phyloP scores from a whole-genome alignment of 805 yeast genomes.

The Starmerella tilneyi region DNA sequence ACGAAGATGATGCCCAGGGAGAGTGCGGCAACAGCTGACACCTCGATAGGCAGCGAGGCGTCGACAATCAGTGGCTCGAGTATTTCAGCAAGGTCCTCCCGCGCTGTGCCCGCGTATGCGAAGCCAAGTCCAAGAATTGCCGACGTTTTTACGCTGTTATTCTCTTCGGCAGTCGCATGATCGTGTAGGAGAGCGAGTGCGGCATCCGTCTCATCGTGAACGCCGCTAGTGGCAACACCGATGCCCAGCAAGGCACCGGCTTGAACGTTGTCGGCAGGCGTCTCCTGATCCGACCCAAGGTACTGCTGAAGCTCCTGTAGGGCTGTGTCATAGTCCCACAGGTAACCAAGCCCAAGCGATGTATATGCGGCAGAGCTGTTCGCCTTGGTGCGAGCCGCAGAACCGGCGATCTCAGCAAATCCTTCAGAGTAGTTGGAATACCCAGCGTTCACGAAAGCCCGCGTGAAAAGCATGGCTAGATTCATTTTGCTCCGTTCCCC shows the following conservation, averaged over 20 bases:
- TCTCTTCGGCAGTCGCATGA: slow-evolving; percentile 48
- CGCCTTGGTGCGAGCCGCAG: slow-evolving; percentile 13
- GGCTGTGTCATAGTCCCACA: slow-evolving; percentile 87
- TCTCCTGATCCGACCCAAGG: slow-evolving; percentile 63
- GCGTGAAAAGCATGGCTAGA: slow-evolving; percentile 88
- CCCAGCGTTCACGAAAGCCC: slow-evolving; percentile 83
- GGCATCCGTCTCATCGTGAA: slow-evolving; percentile 92
- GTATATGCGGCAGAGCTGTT: slow-evolving; percentile 80
- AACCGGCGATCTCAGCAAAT: slow-evolving; percentile 44
- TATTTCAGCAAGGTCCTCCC: slow-evolving; percentile 68
- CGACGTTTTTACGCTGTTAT: slow-evolving; percentile 46
- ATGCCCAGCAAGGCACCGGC: slow-evolving; percentile 96
- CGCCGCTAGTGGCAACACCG: slow-evolving; percentile 84
- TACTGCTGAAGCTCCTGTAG: slow-evolving; percentile 82
- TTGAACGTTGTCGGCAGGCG: slow-evolving; percentile 42
- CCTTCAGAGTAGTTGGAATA: slow-evolving; percentile 60
- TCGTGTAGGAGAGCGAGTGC: slow-evolving; percentile 76
- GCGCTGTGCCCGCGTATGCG: slow-evolving; percentile 88
- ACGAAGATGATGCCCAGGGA: slow-evolving; percentile 91
- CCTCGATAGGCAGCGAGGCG: slow-evolving; percentile 60
- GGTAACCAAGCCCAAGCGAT: slow-evolving; percentile 75
- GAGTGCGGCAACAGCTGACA: slow-evolving; percentile 75
- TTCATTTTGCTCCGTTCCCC: slow-evolving; percentile 87
- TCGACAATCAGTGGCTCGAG: slow-evolving; percentile 78
- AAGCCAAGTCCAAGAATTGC: slow-evolving; percentile 87